phyloP scores from a whole-genome alignment of 129 eudicot genomes.

The Flaveria linearis region DNA sequence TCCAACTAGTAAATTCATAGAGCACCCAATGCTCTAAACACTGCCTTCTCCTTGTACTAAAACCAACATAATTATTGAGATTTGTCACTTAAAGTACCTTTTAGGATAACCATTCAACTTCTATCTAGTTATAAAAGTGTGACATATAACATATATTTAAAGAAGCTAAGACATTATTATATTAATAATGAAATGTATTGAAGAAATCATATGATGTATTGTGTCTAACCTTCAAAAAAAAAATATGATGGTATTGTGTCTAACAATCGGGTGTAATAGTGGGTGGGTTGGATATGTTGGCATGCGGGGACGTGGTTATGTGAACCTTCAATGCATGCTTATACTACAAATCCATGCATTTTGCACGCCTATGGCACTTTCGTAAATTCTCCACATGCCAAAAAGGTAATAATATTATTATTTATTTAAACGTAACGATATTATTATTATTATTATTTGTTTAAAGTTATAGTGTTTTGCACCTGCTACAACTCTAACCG shows the following conservation, averaged over 20 bases:
- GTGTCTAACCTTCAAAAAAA: too few species aligned
- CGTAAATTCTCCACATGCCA: neutral
- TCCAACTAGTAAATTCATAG: too few species aligned
- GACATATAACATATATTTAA: neutral
- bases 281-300: constrained; percentile 16
- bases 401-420: constrained; percentile 21
- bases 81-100: constrained; percentile 1
- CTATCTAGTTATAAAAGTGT: neutral
- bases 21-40: neutral
- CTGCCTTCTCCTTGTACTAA: neutral
- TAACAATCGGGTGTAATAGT: neutral
- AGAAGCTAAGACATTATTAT: too few species aligned
- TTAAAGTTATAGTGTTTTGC: constrained; percentile 20
- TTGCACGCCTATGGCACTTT: constrained; percentile 29
- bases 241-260: too few species aligned
- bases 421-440: neutral
- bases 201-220: too few species aligned
- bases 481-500: constrained; percentile 11
- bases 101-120: neutral
- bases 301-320: constrained; percentile 45
- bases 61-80: constrained; percentile 4
- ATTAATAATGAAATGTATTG: too few species aligned
- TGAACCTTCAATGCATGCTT: constrained; percentile 36
- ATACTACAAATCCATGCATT: constrained; percentile 40
- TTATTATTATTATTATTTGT: neutral